Percentiles rank a stretch among this genome's conserved stretches.
Conservation (phyloP, 164 flowering plant species). For the Stephania japonica region DNA sequence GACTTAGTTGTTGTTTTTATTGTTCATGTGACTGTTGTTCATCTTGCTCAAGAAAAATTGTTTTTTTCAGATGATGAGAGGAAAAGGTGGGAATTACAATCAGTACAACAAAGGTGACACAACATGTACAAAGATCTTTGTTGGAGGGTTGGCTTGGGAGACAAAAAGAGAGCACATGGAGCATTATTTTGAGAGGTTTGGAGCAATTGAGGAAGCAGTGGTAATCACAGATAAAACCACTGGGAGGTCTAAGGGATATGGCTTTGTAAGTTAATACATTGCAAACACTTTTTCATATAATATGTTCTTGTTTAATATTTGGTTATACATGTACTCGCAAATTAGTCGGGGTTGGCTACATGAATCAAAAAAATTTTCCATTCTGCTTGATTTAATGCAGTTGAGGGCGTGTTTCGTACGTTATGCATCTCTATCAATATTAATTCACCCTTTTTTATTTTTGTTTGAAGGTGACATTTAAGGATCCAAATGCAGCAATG, state of each 20-base stretch:
- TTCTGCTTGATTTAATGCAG: too few species aligned
- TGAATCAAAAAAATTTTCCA: too few species aligned
- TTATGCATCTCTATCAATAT: too few species aligned
- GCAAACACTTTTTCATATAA: neutral
- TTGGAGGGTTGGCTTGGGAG: constrained; percentile 71
- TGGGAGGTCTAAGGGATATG: constrained; percentile 60
- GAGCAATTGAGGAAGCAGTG: constrained; percentile 55
- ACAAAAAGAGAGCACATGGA: constrained; percentile 50
- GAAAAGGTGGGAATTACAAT: constrained; percentile 5
- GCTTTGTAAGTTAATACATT: constrained; percentile 37
- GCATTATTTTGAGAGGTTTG: constrained; percentile 56
- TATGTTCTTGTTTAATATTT: neutral
- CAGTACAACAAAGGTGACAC: constrained; percentile 27
- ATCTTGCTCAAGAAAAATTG: neutral
- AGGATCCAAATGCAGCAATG: constrained; percentile 55
- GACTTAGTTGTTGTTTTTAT: neutral
- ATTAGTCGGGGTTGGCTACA: too few species aligned
- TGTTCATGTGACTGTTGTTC: neutral
- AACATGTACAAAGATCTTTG: constrained; percentile 50
- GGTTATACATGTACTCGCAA: neutral
- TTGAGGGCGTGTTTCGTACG: too few species aligned
- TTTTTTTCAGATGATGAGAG: constrained; percentile 24
- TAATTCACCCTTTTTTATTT: neutral
- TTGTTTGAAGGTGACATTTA: constrained; percentile 46
- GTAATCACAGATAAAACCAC: constrained; percentile 52